phyloP scores from a whole-genome alignment of 169 alveolate genomes.

The Cardiosporidium cionae region DNA sequence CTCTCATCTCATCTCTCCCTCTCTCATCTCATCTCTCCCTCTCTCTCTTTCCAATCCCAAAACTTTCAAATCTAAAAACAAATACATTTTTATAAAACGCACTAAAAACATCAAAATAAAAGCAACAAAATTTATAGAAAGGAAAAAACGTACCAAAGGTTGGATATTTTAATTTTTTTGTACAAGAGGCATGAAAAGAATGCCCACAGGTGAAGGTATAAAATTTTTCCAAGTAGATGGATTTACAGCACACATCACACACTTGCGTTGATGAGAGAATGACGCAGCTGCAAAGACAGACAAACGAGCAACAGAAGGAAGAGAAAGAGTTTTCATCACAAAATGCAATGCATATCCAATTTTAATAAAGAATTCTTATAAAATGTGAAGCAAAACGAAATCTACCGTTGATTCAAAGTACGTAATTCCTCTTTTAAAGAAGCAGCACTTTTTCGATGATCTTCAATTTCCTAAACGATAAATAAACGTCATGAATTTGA shows the following conservation, averaged over 20 bases:
- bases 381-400: neutral
- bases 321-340: neutral
- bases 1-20: no score
- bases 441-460: neutral
- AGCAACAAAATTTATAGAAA: neutral
- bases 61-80: no score
- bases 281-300: neutral
- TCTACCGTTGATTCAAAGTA: conserved; percentile 4
- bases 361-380: no score
- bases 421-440: neutral
- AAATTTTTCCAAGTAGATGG: neutral
- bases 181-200: conserved; percentile 4
- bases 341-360: no score
- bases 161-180: neutral
- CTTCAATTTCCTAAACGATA: conserved; percentile 3
- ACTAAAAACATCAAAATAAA: neutral
- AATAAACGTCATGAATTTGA: no score
- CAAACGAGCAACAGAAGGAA: neutral
- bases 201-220: conserved; percentile 7
- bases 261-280: neutral
- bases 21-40: no score
- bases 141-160: neutral
- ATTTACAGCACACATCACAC: conserved; percentile 1
- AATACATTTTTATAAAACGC: neutral
- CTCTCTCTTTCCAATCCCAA: no score